Percentiles rank a stretch among this genome's conserved stretches.
Evolutionary conservation across 768 basidiomycete species (phyloP).

Genomic region (Pisolithus microcarpus): DNA sequence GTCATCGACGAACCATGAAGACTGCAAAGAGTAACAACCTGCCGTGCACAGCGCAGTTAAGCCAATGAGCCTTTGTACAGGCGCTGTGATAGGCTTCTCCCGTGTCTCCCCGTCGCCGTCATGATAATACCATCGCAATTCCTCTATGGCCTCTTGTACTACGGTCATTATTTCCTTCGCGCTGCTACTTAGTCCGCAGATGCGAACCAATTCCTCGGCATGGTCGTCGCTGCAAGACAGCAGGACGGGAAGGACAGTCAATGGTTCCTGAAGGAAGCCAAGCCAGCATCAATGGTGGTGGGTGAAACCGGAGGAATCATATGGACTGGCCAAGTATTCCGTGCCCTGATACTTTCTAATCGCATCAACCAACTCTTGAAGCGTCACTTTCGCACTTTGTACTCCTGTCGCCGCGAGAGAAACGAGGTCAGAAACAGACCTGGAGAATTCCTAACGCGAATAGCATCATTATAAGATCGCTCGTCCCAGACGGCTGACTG

Average conservation of each 20-base stretch:
- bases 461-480: not conserved
- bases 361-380: constrained; percentile 13
- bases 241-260: constrained; percentile 31
- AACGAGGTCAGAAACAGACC: constrained; percentile 14
- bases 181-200: constrained; percentile 25
- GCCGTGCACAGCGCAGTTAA: constrained; percentile 14
- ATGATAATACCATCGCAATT: constrained; percentile 14
- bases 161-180: constrained; percentile 39
- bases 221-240: constrained; percentile 25
- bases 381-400: constrained; percentile 3
- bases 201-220: constrained; percentile 26
- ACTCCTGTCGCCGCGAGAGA: constrained; percentile 8
- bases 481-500: not conserved
- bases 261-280: constrained; percentile 28
- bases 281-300: not conserved
- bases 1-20: not conserved
- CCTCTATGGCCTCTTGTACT: constrained; percentile 33
- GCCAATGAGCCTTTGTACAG: constrained; percentile 12
- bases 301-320: not conserved
- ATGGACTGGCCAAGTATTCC: constrained; percentile 13
- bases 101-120: constrained; percentile 11
- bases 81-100: constrained; percentile 5
- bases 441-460: constrained; percentile 12
- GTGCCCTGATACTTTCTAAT: constrained; percentile 10
- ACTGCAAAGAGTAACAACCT: constrained; percentile 13